phyloP scores from a whole-genome alignment of 352 stramenopile species.

The Phytophthora capsici region DNA sequence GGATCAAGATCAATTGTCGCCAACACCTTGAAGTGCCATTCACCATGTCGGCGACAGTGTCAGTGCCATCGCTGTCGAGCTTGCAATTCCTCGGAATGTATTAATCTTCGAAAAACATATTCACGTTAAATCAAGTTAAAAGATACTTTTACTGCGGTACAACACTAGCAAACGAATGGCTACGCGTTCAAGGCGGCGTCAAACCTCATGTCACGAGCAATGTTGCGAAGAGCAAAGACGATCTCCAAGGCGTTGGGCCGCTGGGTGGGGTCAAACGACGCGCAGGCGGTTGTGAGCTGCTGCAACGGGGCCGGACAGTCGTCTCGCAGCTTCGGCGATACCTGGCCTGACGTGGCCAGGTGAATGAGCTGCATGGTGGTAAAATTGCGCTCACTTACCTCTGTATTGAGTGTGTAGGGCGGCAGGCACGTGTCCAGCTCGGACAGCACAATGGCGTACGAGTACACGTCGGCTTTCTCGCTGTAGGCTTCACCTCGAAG shows the following conservation, averaged over 20 bases:
- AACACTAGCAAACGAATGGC: slow-evolving; percentile 18
- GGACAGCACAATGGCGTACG: slow-evolving; percentile 65
- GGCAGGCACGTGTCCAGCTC: slow-evolving; percentile 67
- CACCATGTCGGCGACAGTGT: slow-evolving; percentile 2
- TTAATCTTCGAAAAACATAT: too few relatives aligned
- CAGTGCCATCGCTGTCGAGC: not conserved
- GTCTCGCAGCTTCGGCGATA: slow-evolving; percentile 45
- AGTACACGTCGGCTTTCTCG: slow-evolving; percentile 71
- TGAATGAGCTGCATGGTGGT: slow-evolving; percentile 68
- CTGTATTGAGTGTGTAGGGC: slow-evolving; percentile 59
- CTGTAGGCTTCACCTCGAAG: slow-evolving; percentile 59
- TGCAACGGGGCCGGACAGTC: slow-evolving; percentile 46
- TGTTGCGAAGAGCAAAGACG: slow-evolving; percentile 53
- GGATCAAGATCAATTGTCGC: not conserved
- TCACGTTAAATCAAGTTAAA: slow-evolving; percentile 23
- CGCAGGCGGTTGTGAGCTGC: slow-evolving; percentile 44
- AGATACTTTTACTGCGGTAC: slow-evolving; percentile 20
- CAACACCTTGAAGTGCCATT: slow-evolving; percentile 11
- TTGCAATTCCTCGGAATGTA: too few relatives aligned
- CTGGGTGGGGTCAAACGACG: slow-evolving; percentile 37
- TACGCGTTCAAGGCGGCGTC: slow-evolving; percentile 14
- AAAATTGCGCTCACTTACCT: slow-evolving; percentile 45
- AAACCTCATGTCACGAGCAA: slow-evolving; percentile 24
- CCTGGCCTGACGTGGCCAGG: slow-evolving; percentile 50
- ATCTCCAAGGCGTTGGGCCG: slow-evolving; percentile 61